Conservation (phyloP, 108 stramenopile genomes). For the Cyclotella kingstonii region DNA sequence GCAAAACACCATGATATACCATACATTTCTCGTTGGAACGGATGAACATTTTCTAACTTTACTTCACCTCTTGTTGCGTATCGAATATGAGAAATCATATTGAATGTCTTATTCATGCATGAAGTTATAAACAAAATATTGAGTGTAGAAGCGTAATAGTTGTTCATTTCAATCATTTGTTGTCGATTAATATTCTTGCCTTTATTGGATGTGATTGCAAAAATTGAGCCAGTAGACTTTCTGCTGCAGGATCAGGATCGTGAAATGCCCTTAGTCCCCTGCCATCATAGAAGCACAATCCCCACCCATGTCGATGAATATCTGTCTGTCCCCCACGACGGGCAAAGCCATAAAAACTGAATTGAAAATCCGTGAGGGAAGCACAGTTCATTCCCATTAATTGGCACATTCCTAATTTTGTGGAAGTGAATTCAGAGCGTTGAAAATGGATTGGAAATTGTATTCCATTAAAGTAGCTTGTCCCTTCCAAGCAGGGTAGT, state of each 20-base stretch:
- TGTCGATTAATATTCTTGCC: not conserved
- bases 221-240: constrained; percentile 67
- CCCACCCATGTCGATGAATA: constrained; percentile 87
- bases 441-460: no score
- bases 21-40: constrained; percentile 81
- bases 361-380: constrained; percentile 75
- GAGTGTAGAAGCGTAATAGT: no score
- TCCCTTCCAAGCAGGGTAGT: no score
- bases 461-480: no score
- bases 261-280: constrained; percentile 66
- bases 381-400: constrained; percentile 78
- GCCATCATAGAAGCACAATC: constrained; percentile 64
- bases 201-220: constrained; percentile 54
- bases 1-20: constrained; percentile 59
- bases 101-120: constrained; percentile 39
- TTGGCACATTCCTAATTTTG: constrained; percentile 50
- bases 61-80: constrained; percentile 78
- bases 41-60: constrained; percentile 81
- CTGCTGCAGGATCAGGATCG: constrained; percentile 54
- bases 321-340: constrained; percentile 83
- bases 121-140: no score
- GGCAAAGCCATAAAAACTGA: constrained; percentile 78
- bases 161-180: no score
- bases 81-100: constrained; percentile 86
- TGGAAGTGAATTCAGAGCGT: not conserved